Conservation (phyloP, 2,329 filamentous ascomycete species). For the Huntiella abstrusa region DNA sequence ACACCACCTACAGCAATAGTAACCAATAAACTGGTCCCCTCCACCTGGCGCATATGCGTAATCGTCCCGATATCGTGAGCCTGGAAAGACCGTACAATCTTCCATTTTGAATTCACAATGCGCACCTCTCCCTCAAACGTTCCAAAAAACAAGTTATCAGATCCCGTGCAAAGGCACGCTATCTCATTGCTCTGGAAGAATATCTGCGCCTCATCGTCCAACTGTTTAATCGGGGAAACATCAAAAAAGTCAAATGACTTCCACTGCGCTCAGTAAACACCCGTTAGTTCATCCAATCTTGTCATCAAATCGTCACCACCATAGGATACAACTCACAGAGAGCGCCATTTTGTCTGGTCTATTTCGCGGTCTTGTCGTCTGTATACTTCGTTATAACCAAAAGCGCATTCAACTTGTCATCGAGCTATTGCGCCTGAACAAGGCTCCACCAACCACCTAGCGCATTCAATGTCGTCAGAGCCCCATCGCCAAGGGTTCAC, state of each 20-base stretch:
- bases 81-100: slow-evolving; percentile 67
- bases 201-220: slow-evolving; percentile 58
- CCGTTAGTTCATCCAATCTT: neutral
- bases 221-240: slow-evolving; percentile 63
- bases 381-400: neutral
- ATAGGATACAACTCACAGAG: slow-evolving; percentile 3
- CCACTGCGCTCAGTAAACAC: slow-evolving; percentile 44
- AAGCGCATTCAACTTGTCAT: neutral
- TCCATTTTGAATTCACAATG: slow-evolving; percentile 75
- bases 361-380: neutral
- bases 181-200: slow-evolving; percentile 71
- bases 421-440: neutral
- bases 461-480: slow-evolving; percentile 3
- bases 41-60: slow-evolving; percentile 81
- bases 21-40: slow-evolving; percentile 68
- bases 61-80: slow-evolving; percentile 67
- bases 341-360: slow-evolving; percentile 7
- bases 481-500: neutral
- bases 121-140: slow-evolving; percentile 71
- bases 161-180: slow-evolving; percentile 67
- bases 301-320: neutral
- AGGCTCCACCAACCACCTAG: neutral
- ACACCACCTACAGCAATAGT: slow-evolving; percentile 42
- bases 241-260: slow-evolving; percentile 99
- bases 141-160: slow-evolving; percentile 76